These are phyloP conservation scores for Zygoascus hellenicus DNA, from an alignment of 1,139 yeast species.

Conservation along the genomic window DNA sequence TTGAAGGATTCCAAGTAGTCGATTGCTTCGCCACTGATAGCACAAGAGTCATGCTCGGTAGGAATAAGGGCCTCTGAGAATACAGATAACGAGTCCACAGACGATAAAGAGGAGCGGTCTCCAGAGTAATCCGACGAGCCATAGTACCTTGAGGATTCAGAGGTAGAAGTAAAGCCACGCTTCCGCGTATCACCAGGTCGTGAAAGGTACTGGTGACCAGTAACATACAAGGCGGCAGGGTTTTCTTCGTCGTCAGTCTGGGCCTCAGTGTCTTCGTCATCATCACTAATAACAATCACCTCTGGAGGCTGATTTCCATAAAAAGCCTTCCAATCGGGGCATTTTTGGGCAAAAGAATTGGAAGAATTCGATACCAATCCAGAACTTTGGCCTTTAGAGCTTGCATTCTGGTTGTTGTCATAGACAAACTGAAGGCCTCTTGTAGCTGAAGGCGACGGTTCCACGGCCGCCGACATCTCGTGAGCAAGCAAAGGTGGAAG, in stretches of 20 bases:
- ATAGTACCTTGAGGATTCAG: conserved; percentile 9
- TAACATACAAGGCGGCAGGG: conserved; percentile 9
- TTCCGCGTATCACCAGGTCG: conserved; percentile 7
- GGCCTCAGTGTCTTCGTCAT: conserved; percentile 22
- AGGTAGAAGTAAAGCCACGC: conserved; percentile 10
- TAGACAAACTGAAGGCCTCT: conserved; percentile 6
- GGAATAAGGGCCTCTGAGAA: conserved; percentile 6
- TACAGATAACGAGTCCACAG: conserved; percentile 7
- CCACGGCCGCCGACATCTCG: conserved; percentile 13
- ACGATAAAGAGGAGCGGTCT: conserved; percentile 7
- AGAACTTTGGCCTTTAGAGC: background rate
- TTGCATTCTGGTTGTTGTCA: background rate
- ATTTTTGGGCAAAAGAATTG: background rate
- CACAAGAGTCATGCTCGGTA: background rate
- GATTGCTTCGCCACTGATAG: background rate
- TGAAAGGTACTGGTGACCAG: conserved; percentile 5
- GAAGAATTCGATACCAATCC: background rate
- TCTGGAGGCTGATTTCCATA: conserved; percentile 19
- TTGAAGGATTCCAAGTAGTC: background rate
- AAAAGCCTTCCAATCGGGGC: conserved; percentile 9
- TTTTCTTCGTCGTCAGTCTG: conserved; percentile 10
- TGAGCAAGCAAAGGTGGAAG: background rate
- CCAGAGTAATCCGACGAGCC: conserved; percentile 6
- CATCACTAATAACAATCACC: conserved; percentile 33
- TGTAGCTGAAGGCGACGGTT: conserved; percentile 11